Evolutionary conservation across 2,329 filamentous ascomycete genomes (phyloP).

Genomic region (Bipolaris cookei): DNA sequence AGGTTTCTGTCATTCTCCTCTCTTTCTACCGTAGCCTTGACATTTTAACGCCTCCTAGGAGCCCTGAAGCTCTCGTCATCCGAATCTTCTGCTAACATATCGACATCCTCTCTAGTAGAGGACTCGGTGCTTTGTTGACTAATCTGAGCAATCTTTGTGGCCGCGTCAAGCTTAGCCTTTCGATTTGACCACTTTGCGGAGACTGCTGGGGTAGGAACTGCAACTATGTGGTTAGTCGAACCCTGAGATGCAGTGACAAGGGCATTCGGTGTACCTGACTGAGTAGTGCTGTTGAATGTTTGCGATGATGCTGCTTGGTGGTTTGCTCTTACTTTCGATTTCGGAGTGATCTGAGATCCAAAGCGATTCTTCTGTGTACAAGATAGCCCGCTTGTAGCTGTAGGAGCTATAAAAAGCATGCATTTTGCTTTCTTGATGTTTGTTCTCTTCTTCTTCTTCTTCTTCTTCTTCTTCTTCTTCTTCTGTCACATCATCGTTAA

Average conservation of each 20-base stretch:
- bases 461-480: not conserved
- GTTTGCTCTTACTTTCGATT: not conserved
- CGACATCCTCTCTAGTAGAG: not conserved
- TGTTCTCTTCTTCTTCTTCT: not conserved
- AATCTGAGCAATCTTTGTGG: not conserved
- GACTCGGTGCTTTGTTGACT: not conserved
- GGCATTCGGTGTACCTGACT: not conserved
- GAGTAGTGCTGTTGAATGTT: not conserved
- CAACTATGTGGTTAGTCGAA: too few relatives aligned
- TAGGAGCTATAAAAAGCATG: not conserved
- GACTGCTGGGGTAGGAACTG: not conserved
- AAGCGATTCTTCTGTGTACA: not conserved
- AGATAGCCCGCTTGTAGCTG: not conserved
- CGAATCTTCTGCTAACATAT: too few relatives aligned
- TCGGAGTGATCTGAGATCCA: not conserved
- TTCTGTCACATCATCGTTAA: not conserved
- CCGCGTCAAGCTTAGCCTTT: not conserved
- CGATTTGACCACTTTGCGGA: not conserved
- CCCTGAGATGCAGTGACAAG: not conserved
- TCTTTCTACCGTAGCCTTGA: too few relatives aligned
- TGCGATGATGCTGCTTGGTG: not conserved
- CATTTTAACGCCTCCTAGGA: too few relatives aligned
- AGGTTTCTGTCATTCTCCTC: too few relatives aligned
- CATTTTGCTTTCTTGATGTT: not conserved
- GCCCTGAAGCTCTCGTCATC: too few relatives aligned